A percentile compares a stretch with the other conserved stretches of the same genome.
These are phyloP conservation scores for Aphanomyces astaci DNA, from an alignment of 352 stramenopile genomes.

Conservation along the genomic window DNA sequence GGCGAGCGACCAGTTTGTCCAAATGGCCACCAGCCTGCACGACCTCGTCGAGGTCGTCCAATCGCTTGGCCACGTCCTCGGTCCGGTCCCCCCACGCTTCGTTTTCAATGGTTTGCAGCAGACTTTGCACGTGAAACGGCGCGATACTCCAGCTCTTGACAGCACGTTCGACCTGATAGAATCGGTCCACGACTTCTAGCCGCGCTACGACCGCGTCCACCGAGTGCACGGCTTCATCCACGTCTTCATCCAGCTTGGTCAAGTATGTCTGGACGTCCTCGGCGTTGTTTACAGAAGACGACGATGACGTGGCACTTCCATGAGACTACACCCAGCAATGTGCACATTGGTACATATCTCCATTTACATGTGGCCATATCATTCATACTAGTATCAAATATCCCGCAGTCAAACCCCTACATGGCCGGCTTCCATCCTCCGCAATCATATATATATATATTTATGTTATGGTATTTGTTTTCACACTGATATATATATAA, in stretches of 20 bases:
- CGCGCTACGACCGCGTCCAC: conserved; percentile 4
- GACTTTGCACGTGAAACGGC: not conserved
- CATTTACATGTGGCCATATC: not conserved
- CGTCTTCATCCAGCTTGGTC: conserved; percentile 16
- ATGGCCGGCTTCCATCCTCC: too few relatives aligned
- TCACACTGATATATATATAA: too few relatives aligned
- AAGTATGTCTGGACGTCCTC: conserved; percentile 14
- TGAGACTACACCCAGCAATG: not conserved
- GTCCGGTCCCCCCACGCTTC: conserved; percentile 14
- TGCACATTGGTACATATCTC: too few relatives aligned
- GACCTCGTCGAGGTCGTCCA: not conserved
- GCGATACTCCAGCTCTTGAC: not conserved
- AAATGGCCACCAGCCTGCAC: not conserved
- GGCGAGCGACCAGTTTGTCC: not conserved
- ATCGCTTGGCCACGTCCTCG: not conserved
- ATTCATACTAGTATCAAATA: not conserved
- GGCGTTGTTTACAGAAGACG: not conserved
- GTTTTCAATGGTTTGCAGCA: conserved; percentile 2
- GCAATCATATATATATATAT: too few relatives aligned
- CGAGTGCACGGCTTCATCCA: conserved; percentile 13
- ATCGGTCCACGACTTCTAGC: not conserved
- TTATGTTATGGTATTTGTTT: too few relatives aligned
- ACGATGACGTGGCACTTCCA: not conserved
- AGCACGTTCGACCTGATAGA: not conserved
- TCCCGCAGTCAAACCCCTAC: too few relatives aligned